These are phyloP conservation scores for Trichoderma sp. DNA, from an alignment of 2,329 filamentous ascomycete genomes.

Conservation along the genomic window DNA sequence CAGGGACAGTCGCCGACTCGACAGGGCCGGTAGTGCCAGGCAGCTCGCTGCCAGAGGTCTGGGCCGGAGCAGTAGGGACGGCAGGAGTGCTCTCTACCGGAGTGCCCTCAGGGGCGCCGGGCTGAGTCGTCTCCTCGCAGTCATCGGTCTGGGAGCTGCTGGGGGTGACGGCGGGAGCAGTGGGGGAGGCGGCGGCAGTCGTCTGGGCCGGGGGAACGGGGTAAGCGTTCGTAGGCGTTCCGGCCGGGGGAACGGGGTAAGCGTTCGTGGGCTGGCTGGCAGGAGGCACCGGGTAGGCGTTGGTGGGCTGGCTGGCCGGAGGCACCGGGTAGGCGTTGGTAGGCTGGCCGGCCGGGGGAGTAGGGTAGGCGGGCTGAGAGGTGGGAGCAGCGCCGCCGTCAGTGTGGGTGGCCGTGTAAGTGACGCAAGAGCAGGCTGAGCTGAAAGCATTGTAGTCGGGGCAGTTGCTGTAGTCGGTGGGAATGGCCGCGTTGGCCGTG, in stretches of 20 bases:
- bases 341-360: slow-evolving; percentile 28
- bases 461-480: slow-evolving; percentile 41
- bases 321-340: slow-evolving; percentile 31
- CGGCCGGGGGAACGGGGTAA: no score
- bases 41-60: slow-evolving; percentile 7
- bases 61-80: neutral
- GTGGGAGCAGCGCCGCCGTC: slow-evolving; percentile 29
- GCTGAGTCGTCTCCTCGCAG: no score
- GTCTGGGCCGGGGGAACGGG: slow-evolving; percentile 26
- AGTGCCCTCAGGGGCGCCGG: slow-evolving; percentile 34
- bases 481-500: slow-evolving; percentile 37
- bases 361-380: slow-evolving; percentile 20
- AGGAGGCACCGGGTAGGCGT: slow-evolving; percentile 29
- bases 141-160: slow-evolving; percentile 25
- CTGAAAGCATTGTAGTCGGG: slow-evolving; percentile 29
- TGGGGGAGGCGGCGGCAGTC: slow-evolving; percentile 12
- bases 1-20: neutral
- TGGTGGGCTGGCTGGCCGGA: slow-evolving; percentile 31
- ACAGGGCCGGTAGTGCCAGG: neutral
- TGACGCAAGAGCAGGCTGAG: slow-evolving; percentile 46
- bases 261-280: neutral
- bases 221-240: slow-evolving; percentile 32
- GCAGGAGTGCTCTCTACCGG: slow-evolving; percentile 10
- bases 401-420: slow-evolving; percentile 41
- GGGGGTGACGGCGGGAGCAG: slow-evolving; percentile 35